Percentiles rank a stretch among this genome's conserved stretches.
Conservation (phyloP, 805 yeast genomes). For the Pichia deserticola region DNA sequence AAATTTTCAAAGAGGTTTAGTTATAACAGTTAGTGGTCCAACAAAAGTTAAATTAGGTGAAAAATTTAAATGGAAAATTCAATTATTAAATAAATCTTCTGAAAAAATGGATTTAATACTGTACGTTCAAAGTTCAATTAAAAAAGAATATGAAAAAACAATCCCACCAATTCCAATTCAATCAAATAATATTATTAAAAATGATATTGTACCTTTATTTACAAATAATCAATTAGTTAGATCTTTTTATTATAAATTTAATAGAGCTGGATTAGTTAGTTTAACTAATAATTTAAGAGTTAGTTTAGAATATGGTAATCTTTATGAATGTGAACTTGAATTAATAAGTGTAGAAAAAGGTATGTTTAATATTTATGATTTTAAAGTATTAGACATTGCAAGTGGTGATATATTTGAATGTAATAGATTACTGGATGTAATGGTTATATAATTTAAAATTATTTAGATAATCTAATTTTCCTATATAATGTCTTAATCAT, state of each 20-base stretch:
- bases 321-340: constrained; percentile 55
- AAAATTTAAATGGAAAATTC: constrained; percentile 54
- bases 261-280: constrained; percentile 51
- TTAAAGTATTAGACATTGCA: constrained; percentile 53
- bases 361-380: constrained; percentile 53
- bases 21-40: constrained; percentile 54
- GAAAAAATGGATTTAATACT: constrained; percentile 46
- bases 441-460: constrained; percentile 33
- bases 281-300: constrained; percentile 59
- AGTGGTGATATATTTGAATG: constrained; percentile 66
- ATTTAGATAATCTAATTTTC: too few relatives aligned
- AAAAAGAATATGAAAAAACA: constrained; percentile 30
- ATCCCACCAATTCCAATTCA: constrained; percentile 31
- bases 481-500: neutral
- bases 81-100: constrained; percentile 54
- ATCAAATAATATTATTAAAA: constrained; percentile 8
- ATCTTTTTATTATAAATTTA: constrained; percentile 30
- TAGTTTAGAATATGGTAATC: constrained; percentile 50
- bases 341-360: constrained; percentile 61
- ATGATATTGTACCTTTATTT: constrained; percentile 25
- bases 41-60: constrained; percentile 55
- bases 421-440: constrained; percentile 62
- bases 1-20: constrained; percentile 7
- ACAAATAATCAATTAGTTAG: constrained; percentile 22
- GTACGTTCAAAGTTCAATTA: constrained; percentile 32